Evolutionary conservation across 352 stramenopile species (phyloP).

Genomic region (Phytophthora hybrid): DNA sequence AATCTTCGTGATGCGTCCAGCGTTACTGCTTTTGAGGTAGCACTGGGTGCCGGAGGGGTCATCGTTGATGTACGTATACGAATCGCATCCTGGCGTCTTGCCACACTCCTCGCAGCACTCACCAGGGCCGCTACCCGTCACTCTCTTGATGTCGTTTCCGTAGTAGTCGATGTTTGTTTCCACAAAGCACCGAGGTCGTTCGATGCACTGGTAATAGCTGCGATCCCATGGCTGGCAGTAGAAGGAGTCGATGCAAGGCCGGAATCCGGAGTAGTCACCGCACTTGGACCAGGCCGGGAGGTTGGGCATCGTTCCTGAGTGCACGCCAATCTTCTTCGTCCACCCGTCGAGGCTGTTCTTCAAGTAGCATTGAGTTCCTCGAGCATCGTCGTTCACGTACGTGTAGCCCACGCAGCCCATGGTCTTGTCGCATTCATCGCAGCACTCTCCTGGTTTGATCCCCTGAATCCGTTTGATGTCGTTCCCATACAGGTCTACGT

Average conservation of each 20-base stretch:
- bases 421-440: conserved; percentile 43
- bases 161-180: conserved; percentile 50
- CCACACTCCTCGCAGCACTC: conserved; percentile 56
- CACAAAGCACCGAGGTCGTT: conserved; percentile 35
- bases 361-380: conserved; percentile 50
- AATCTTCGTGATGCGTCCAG: conserved; percentile 23
- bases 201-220: conserved; percentile 45
- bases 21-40: conserved; percentile 39
- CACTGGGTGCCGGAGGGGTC: conserved; percentile 29
- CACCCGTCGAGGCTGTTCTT: conserved; percentile 41
- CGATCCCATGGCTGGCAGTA: conserved; percentile 46
- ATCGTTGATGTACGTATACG: conserved; percentile 58
- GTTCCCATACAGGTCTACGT: conserved; percentile 53
- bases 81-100: conserved; percentile 43
- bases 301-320: conserved; percentile 31
- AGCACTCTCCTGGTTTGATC: conserved; percentile 25
- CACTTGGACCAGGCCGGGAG: conserved; percentile 30
- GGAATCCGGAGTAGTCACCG: conserved; percentile 22
- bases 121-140: conserved; percentile 31
- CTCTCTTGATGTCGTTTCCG: conserved; percentile 45
- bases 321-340: conserved; percentile 29
- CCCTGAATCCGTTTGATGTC: conserved; percentile 50
- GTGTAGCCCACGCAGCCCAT: conserved; percentile 55
- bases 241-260: conserved; percentile 18
- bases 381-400: conserved; percentile 56